Conservation (phyloP, 1,139 yeast species). For the Yamadazyma membranifaciens region DNA sequence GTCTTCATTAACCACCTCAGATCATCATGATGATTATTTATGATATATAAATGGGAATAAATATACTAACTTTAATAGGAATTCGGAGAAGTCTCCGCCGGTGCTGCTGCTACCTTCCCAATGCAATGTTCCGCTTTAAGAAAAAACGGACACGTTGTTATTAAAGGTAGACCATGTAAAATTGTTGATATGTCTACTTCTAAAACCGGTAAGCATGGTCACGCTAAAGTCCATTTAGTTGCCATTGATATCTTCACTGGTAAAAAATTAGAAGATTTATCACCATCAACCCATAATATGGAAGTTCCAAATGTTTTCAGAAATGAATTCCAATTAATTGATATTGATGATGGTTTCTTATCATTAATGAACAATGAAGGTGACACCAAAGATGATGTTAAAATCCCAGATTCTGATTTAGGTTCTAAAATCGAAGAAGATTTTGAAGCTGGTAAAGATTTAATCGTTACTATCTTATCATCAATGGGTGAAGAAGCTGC, state of each 20-base stretch:
- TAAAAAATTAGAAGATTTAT: constrained; percentile 98
- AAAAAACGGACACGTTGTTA: constrained; percentile 99
- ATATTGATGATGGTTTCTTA: constrained; percentile 97
- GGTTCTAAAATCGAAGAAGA: constrained; percentile 90
- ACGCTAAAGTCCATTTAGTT: constrained; percentile 99
- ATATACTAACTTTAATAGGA: constrained; percentile 55
- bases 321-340: constrained; percentile 94
- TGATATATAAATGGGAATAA: background rate
- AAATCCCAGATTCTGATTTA: constrained; percentile 95
- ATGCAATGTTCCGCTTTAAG: constrained; percentile 99
- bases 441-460: constrained; percentile 97
- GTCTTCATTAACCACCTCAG: no score
- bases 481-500: constrained; percentile 99
- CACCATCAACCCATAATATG: constrained; percentile 99
- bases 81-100: constrained; percentile 98
- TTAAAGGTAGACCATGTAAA: constrained; percentile 99
- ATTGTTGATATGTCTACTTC: constrained; percentile 99
- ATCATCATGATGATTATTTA: no score
- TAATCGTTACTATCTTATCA: constrained; percentile 90
- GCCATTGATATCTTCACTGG: constrained; percentile 99
- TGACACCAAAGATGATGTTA: constrained; percentile 98
- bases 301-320: constrained; percentile 98
- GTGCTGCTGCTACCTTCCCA: constrained; percentile 98
- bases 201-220: constrained; percentile 99
- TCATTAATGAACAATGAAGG: constrained; percentile 96